Evolutionary conservation across 306 rosid species (phyloP).

Genomic region (Gillenia trifoliata): DNA sequence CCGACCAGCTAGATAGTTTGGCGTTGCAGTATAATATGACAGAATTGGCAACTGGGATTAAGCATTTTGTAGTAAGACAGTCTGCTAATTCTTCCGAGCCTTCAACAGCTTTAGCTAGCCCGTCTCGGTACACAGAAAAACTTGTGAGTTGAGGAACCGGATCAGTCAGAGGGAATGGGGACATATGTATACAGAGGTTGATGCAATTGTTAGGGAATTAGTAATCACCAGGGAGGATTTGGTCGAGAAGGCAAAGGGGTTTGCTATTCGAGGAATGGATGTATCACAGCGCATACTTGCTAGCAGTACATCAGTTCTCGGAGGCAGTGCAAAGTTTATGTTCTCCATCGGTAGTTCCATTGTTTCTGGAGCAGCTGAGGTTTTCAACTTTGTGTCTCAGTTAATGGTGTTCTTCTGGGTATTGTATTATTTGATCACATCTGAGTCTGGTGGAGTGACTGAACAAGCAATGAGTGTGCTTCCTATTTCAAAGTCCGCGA

Average conservation of each 20-base stretch:
- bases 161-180: slow-evolving; percentile 75
- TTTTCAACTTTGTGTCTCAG: slow-evolving; percentile 85
- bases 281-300: slow-evolving; percentile 64
- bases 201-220: slow-evolving; percentile 63
- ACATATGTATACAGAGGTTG: slow-evolving; percentile 54
- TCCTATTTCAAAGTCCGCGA: slow-evolving; percentile 58
- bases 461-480: slow-evolving; percentile 79
- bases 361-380: slow-evolving; percentile 85
- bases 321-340: slow-evolving; percentile 59
- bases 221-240: slow-evolving; percentile 74
- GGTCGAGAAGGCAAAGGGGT: slow-evolving; percentile 77
- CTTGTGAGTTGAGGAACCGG: slow-evolving; percentile 61
- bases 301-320: slow-evolving; percentile 64
- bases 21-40: slow-evolving; percentile 87
- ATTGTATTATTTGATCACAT: slow-evolving; percentile 80
- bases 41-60: slow-evolving; percentile 75
- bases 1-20: slow-evolving; percentile 77
- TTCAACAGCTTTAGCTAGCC: slow-evolving; percentile 35
- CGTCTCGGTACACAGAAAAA: slow-evolving; percentile 61
- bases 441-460: slow-evolving; percentile 98
- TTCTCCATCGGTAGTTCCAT: slow-evolving; percentile 71
- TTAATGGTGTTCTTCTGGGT: slow-evolving; percentile 88
- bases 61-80: slow-evolving; percentile 56
- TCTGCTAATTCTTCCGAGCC: slow-evolving; percentile 46
- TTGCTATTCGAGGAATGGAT: slow-evolving; percentile 67